Evolutionary conservation across 176 grass and related monocot genomes (phyloP).

Genomic region (Hsuehochloa calcarea): DNA sequence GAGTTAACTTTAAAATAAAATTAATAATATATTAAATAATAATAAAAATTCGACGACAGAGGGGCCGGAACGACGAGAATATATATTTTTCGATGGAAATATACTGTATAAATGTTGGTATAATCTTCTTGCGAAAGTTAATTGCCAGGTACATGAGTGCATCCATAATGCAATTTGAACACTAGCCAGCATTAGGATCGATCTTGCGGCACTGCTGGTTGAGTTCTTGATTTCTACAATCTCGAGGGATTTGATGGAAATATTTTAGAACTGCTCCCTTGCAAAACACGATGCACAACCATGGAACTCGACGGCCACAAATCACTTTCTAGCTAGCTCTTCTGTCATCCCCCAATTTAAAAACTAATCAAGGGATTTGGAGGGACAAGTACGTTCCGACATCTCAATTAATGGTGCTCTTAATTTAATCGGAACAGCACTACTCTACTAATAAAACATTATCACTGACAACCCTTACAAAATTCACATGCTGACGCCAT

Average conservation of each 20-base stretch:
- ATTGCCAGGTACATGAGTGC: background rate
- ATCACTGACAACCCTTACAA: background rate
- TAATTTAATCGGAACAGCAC: background rate
- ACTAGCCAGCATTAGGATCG: background rate
- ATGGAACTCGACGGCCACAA: background rate
- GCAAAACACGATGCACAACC: background rate
- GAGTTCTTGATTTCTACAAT: background rate
- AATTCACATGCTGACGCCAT: background rate
- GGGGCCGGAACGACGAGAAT: background rate
- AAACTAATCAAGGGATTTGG: background rate
- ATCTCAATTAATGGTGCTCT: background rate
- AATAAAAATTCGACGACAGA: no score
- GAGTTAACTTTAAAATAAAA: no score
- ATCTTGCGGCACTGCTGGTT: background rate
- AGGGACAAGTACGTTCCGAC: background rate
- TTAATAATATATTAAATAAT: no score
- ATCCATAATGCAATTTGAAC: background rate
- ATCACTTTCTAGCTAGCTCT: background rate
- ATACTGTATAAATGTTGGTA: background rate
- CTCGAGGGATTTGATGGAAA: background rate
- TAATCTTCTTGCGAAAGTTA: background rate
- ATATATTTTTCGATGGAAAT: background rate
- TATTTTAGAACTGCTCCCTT: background rate
- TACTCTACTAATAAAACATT: background rate
- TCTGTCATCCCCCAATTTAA: background rate